phyloP scores from a whole-genome alignment of 306 rosid species.

The Sicyos edulis region DNA sequence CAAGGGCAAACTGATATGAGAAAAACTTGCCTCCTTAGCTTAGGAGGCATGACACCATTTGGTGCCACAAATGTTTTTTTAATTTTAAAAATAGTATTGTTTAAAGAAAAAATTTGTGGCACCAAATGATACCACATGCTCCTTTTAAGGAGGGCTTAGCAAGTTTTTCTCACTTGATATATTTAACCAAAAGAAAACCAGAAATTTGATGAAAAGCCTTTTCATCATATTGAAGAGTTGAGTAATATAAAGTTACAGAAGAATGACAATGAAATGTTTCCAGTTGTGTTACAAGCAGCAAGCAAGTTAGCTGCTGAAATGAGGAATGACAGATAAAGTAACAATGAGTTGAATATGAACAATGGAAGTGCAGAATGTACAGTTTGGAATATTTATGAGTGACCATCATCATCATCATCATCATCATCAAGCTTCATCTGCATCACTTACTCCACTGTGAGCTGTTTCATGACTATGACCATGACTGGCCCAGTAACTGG shows the following conservation, averaged over 20 bases:
- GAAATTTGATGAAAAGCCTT: neutral
- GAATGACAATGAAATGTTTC: conserved; percentile 32
- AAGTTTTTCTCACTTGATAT: too few relatives aligned
- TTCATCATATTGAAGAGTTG: neutral
- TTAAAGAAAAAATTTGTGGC: too few relatives aligned
- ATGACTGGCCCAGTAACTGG: conserved; percentile 58
- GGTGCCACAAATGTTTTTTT: too few relatives aligned
- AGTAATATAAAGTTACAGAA: conserved; percentile 2
- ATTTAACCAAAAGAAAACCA: neutral
- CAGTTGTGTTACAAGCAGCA: conserved; percentile 25
- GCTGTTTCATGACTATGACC: conserved; percentile 31
- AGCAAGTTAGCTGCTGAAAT: conserved; percentile 27
- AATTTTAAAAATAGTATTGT: too few relatives aligned
- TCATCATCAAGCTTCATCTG: conserved; percentile 53
- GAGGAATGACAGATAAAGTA: conserved; percentile 24
- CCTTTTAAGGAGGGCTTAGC: too few relatives aligned
- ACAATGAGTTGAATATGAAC: conserved; percentile 31
- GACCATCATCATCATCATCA: conserved; percentile 44
- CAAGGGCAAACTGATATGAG: too few relatives aligned
- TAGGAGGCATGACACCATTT: too few relatives aligned
- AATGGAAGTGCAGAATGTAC: conserved; percentile 47
- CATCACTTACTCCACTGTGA: conserved; percentile 75
- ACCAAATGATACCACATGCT: too few relatives aligned
- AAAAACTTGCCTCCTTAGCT: too few relatives aligned
- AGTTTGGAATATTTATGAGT: conserved; percentile 28